phyloP scores from a whole-genome alignment of 805 yeast genomes.

The Ogataea degrootiae region DNA sequence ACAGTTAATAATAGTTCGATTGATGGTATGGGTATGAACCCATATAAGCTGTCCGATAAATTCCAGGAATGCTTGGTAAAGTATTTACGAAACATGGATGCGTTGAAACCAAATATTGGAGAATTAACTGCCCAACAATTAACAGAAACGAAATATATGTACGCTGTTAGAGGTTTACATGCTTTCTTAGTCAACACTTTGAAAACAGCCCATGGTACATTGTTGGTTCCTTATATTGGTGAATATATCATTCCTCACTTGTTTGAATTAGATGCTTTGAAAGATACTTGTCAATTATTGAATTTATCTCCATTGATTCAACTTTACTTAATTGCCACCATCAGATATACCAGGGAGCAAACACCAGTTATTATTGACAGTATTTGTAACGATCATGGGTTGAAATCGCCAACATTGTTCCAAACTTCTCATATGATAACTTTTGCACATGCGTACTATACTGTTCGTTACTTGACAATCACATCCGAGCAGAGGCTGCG shows the following conservation, averaged over 20 bases:
- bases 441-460: conserved; percentile 65
- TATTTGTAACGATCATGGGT: conserved; percentile 36
- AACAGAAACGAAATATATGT: conserved; percentile 55
- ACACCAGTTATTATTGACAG: conserved; percentile 39
- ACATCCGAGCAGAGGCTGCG: conserved; percentile 39
- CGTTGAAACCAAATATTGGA: conserved; percentile 29
- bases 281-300: conserved; percentile 76
- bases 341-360: conserved; percentile 40
- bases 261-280: conserved; percentile 55
- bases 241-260: conserved; percentile 64
- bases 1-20: conserved; percentile 29
- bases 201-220: conserved; percentile 47
- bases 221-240: conserved; percentile 48
- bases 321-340: conserved; percentile 41
- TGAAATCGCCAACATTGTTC: conserved; percentile 42
- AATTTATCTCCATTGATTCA: conserved; percentile 49
- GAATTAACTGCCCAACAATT: conserved; percentile 49
- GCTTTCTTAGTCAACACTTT: conserved; percentile 54
- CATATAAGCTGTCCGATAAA: conserved; percentile 26
- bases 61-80: conserved; percentile 35
- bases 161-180: conserved; percentile 59
- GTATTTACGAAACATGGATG: conserved; percentile 39
- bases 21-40: conserved; percentile 31
- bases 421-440: conserved; percentile 66
- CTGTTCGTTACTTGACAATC: conserved; percentile 59